Base-by-base conservation (phyloP, 805 yeast species). In the Saturnispora dispora region DNA sequence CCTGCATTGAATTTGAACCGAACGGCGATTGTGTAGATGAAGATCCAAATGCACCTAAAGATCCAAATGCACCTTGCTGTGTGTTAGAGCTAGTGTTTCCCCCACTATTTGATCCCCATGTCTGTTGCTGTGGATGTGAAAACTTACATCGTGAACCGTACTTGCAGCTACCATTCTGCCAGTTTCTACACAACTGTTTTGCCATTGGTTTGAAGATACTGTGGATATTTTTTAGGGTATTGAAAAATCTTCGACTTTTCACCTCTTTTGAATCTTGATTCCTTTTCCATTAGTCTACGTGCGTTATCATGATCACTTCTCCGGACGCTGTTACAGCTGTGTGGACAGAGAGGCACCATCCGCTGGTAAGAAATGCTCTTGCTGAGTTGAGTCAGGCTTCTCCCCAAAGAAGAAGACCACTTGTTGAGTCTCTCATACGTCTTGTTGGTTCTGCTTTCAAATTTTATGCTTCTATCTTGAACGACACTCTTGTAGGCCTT, bases 281-380 rank as follows among this genome's bases (percentile, higher is more conserved):
- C 35, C 28, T 43, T n/a, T 32, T 43, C 20, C 7, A 37, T 8
- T 37, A 37, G 22, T 37, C 23, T 37, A 20, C 22, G 41, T 37
- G 22, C 22, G 30, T 40, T 25, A 40, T 22, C n/a, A 46, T 46
- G 48, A 39, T 46, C 18, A 28, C 25, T 5, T 32, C 41, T 33
- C 43, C 37, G 15, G 48, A 46, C 15, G 48, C 37, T 8, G 27
- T 46, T 25, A 27, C 27, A 20, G 32, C 32, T 9, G 37, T 46
- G 20, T 46, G 48, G 48, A 46, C 42, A 25, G 32, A 36, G 44
- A 36, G 39, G 27, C 48, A 46, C 35, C 43, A 46, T 39, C 48
- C 48, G 23, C 43, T 32, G 27, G 30, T 46, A 9, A 33, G 42
- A 15, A 17, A 25, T 17, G 33, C 39, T 5, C 30, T 46, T 10